Evolutionary conservation across 345 rosid genomes (phyloP), one percentile per base, ranked within the genome.

Genomic region (Alliaria petiolata): DNA sequence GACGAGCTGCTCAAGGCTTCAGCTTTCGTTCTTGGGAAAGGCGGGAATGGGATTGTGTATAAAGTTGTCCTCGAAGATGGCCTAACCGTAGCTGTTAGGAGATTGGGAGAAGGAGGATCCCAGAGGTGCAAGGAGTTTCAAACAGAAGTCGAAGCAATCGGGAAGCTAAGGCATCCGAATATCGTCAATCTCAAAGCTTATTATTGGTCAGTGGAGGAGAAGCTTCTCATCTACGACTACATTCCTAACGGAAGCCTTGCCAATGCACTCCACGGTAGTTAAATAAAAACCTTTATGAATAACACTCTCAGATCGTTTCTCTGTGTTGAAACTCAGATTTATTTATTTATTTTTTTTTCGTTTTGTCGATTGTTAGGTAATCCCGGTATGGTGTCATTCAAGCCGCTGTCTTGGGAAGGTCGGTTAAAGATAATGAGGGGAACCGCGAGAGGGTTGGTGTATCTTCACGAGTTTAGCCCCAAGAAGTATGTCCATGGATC

Each of bases 151-250:
- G 97, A 90, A 83, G 93, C 97, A 15, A 84, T 93, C 12, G 98
- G 97, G 67, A 89, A 86, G 89, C 81, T 90, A 63, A 89, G 92
- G 80, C 97, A 93, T 83, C 91, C 90, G 0, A 89, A 93, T 58
- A 76, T 93, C 22, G 96, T 84, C 31, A 89, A 79, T 45, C 97
- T 93, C 30, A 82, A 85, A 76, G 97, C 98, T 12, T 93, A 93
- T 79, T 93, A 93, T 74, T 93, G 98, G 98, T 88, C 96, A 25
- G 96, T 87, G 7, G 97, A 93, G 33, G 98, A 93, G 85, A 93
- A 90, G 85, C 81, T 93, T 80, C 87, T 93, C 43, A 84, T 93
- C 76, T 87, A 93, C 45, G 97, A 93, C 62, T 93, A 86, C 71
- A 74, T 93, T 66, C 81, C 86, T 38, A 86, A 90, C 40, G 97